Base-by-base conservation (phyloP, 495 filamentous ascomycete species). In the Penicillium diatomitis region DNA sequence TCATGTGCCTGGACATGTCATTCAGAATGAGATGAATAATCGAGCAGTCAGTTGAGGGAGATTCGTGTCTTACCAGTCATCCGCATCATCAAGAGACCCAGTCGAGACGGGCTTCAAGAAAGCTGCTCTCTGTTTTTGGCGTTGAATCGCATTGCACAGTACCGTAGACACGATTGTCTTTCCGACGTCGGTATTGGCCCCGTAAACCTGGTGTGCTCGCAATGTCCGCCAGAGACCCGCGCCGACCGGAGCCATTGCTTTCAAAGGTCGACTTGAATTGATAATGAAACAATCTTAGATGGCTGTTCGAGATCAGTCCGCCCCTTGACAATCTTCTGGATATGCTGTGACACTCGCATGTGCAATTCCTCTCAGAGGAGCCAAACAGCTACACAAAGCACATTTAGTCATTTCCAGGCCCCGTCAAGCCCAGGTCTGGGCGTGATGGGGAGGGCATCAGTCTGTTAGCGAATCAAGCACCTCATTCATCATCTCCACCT, bases 71-170 rank as follows among this genome's bases (percentile, higher is more conserved):
- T 70, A 86, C 82, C 63, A 60, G 52, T 84, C 78, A 63, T 90
- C 86, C 4, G 84, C 81, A 34, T 87, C 83, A 43, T 75, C 69
- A 41, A 69, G 52, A 11, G 83, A 71, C 2, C 86, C 86, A 0
- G 85, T 89, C 2, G 85, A 88, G 5, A 90, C 77, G 2, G 86
- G 86, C 54, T 90, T 90, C 8, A 90, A 56, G 61, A 85, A 90
- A 11, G 70, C 73, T 0, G 80, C 72, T 10, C 71, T 64, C 46
- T 78, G 72, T 32, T 69, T 60, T 28, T 66, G 66, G 48, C 64
- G 62, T 33, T 62, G 68, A 8, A 83, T 63, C 2, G 83, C 75
- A 55, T 76, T 81, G 60, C 80, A 83, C 10, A 90, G 73, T 33
- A 87, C 61, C 0, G 85, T 87, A 1, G 83, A 83, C 39, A 85